Percentiles rank a stretch among this genome's conserved stretches.
phyloP scores from a whole-genome alignment of 192 early-diverging fungal species.

The Coemansia erecta region DNA sequence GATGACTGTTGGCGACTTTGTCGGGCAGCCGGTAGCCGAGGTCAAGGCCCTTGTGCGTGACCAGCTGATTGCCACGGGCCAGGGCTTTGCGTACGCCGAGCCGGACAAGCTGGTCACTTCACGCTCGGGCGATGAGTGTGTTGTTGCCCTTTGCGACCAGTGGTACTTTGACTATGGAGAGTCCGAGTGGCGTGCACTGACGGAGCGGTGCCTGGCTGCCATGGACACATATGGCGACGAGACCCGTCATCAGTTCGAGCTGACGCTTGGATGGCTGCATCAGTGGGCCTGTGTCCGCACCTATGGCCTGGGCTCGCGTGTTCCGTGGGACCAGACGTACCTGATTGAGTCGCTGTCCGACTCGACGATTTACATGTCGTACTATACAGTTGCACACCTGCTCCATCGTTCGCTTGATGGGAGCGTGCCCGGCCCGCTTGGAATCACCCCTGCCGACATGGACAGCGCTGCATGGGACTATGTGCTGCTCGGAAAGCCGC shows the following conservation, averaged over 20 bases:
- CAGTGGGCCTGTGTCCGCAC: slow-evolving; percentile 96
- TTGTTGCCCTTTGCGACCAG: slow-evolving; percentile 93
- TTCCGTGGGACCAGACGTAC: slow-evolving; percentile 92
- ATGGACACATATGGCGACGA: slow-evolving; percentile 83
- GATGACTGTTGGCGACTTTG: slow-evolving; percentile 80
- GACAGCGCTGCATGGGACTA: slow-evolving; percentile 92
- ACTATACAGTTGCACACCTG: slow-evolving; percentile 95
- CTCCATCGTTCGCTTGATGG: slow-evolving; percentile 89
- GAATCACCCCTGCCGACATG: slow-evolving; percentile 81
- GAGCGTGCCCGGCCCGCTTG: slow-evolving; percentile 68
- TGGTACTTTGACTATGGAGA: slow-evolving; percentile 99
- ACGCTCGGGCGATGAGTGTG: slow-evolving; percentile 94
- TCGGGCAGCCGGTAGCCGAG: slow-evolving; percentile 84
- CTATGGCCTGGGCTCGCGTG: slow-evolving; percentile 86
- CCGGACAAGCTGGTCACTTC: slow-evolving; percentile 92
- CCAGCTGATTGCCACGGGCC: slow-evolving; percentile 63
- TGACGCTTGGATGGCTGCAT: slow-evolving; percentile 88
- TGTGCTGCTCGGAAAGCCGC: slow-evolving; percentile 71
- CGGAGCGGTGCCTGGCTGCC: slow-evolving; percentile 71
- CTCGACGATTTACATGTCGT: slow-evolving; percentile 99
- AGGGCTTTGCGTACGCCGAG: slow-evolving; percentile 90
- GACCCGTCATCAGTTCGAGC: slow-evolving; percentile 81
- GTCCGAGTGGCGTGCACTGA: slow-evolving; percentile 69
- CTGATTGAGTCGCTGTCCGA: slow-evolving; percentile 96
- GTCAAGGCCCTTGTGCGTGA: slow-evolving; percentile 84